Percentiles rank a stretch among this genome's conserved stretches.
Conservation (phyloP, 2,329 filamentous ascomycete species). For the Fusarium albidum region DNA sequence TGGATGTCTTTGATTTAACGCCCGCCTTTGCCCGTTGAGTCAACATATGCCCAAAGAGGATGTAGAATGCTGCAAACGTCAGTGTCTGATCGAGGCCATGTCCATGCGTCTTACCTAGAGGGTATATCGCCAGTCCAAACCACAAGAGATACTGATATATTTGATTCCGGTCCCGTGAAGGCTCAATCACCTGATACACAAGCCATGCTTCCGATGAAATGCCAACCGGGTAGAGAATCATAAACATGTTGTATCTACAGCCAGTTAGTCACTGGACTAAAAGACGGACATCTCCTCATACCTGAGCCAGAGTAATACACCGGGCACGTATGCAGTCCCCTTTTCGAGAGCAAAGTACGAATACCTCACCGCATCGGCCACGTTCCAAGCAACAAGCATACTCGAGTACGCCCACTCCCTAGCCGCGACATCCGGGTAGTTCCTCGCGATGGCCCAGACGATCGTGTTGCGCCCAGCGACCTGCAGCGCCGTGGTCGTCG, state of each 20-base stretch:
- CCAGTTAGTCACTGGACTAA: background rate
- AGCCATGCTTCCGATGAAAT: conserved; percentile 31
- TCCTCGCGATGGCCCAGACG: conserved; percentile 35
- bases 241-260: conserved; percentile 31
- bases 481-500: conserved; percentile 28
- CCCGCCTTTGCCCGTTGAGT: conserved; percentile 29
- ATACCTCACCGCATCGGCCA: conserved; percentile 30
- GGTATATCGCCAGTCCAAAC: conserved; percentile 25
- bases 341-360: conserved; percentile 31
- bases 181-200: conserved; percentile 30
- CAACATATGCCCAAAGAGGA: conserved; percentile 32
- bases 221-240: conserved; percentile 27
- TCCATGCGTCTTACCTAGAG: conserved; percentile 18
- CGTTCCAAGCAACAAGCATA: conserved; percentile 35
- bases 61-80: conserved; percentile 17
- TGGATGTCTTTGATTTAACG: background rate
- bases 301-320: conserved; percentile 28
- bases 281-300: background rate
- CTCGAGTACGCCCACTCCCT: conserved; percentile 24
- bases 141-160: conserved; percentile 31
- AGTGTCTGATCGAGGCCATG: background rate
- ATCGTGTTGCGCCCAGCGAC: conserved; percentile 36
- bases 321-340: conserved; percentile 11
- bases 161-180: conserved; percentile 22
- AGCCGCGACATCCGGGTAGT: conserved; percentile 27